phyloP scores from a whole-genome alignment of 176 grass and related monocot species.

The Musa acuminata region DNA sequence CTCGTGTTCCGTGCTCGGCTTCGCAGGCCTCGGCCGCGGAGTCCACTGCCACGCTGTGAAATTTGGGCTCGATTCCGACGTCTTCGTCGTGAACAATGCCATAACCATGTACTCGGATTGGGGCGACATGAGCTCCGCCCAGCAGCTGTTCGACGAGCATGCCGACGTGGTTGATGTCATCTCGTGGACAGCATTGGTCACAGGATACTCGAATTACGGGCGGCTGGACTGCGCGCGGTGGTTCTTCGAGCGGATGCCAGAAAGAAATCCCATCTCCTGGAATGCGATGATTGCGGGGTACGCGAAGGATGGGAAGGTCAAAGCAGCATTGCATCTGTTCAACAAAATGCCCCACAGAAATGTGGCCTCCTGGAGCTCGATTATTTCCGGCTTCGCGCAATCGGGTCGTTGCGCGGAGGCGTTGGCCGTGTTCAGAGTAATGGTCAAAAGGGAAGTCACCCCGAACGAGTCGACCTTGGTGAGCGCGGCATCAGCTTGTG shows the following conservation, averaged over 20 bases:
- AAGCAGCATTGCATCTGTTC: constrained; percentile 5
- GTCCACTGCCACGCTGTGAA: constrained; percentile 35
- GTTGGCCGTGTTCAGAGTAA: constrained; percentile 8
- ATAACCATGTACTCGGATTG: constrained; percentile 21
- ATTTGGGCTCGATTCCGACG: constrained; percentile 16
- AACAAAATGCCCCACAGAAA: constrained; percentile 19
- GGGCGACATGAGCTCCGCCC: constrained; percentile 17
- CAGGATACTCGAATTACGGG: constrained; percentile 20
- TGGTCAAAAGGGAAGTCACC: background rate
- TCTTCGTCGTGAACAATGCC: constrained; percentile 21
- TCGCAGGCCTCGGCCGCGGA: constrained; percentile 14
- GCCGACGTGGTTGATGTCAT: constrained; percentile 10
- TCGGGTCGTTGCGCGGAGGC: constrained; percentile 14
- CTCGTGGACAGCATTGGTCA: constrained; percentile 24
- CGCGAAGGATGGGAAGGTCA: background rate
- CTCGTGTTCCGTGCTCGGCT: background rate
- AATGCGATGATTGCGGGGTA: constrained; percentile 19
- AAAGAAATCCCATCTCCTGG: constrained; percentile 17
- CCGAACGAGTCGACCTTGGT: constrained; percentile 31
- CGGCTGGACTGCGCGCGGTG: constrained; percentile 8
- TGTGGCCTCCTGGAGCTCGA: constrained; percentile 22
- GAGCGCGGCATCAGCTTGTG: constrained; percentile 22
- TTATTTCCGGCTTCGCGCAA: constrained; percentile 19
- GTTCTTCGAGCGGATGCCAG: constrained; percentile 22
- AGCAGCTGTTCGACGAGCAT: constrained; percentile 21